Evolutionary conservation across 2,329 filamentous ascomycete species (phyloP).

Genomic region (Myriosclerotinia curreyana): DNA sequence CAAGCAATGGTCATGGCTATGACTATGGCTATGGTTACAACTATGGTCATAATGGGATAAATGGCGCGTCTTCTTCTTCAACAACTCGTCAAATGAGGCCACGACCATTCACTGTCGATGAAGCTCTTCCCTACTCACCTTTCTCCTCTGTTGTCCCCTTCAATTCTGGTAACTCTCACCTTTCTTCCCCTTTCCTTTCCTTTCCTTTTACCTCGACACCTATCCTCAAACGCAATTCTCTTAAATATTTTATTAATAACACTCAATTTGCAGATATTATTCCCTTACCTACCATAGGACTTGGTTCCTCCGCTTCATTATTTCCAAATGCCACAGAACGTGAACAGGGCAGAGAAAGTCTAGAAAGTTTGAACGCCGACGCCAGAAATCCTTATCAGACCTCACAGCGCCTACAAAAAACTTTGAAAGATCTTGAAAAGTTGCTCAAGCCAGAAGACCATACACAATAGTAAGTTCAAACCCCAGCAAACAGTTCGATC

Average conservation of each 20-base stretch:
- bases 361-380: constrained; percentile 71
- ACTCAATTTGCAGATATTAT: constrained; percentile 54
- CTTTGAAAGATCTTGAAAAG: constrained; percentile 70
- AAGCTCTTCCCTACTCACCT: constrained; percentile 78
- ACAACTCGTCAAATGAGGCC: constrained; percentile 35
- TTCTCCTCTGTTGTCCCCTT: constrained; percentile 79
- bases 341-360: constrained; percentile 48
- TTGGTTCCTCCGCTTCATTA: constrained; percentile 49
- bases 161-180: constrained; percentile 57
- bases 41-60: constrained; percentile 9
- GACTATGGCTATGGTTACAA: constrained; percentile 14
- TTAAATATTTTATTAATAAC: constrained; percentile 28
- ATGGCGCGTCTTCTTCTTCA: neutral
- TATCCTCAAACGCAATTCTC: constrained; percentile 14
- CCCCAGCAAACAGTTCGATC: neutral
- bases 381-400: constrained; percentile 55
- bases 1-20: constrained; percentile 16
- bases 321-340: constrained; percentile 54
- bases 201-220: neutral
- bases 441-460: constrained; percentile 70
- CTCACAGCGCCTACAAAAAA: constrained; percentile 66
- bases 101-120: constrained; percentile 60
- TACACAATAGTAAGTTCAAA: constrained; percentile 50
- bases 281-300: constrained; percentile 60
- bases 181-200: neutral